Conservation (phyloP, 2,329 filamentous ascomycete species). For the Torrubiellomyces zombiae region DNA sequence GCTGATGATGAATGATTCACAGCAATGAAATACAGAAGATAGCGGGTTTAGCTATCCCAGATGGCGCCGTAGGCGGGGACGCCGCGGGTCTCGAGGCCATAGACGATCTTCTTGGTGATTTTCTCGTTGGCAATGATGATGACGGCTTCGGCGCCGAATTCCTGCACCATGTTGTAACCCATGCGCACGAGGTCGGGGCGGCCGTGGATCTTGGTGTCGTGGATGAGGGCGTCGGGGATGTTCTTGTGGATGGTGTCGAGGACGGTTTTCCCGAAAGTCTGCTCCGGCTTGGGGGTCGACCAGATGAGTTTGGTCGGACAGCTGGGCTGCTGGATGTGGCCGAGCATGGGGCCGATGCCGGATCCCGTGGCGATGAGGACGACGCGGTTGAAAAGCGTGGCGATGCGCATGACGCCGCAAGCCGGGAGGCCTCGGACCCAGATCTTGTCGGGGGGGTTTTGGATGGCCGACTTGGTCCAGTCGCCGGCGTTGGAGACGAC, state of each 20-base stretch:
- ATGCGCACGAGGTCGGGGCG: constrained; percentile 38
- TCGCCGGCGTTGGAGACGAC: constrained; percentile 60
- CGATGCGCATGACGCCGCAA: constrained; percentile 50
- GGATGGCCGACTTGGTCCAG: constrained; percentile 52
- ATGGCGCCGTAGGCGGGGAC: constrained; percentile 57
- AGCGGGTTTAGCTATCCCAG: constrained; percentile 37
- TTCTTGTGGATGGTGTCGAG: constrained; percentile 36
- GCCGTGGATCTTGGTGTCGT: constrained; percentile 45
- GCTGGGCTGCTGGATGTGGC: constrained; percentile 33
- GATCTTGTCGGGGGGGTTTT: constrained; percentile 39
- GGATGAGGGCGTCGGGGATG: constrained; percentile 46
- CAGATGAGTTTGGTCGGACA: constrained; percentile 47
- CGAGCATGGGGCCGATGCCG: constrained; percentile 54
- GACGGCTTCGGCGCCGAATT: constrained; percentile 48
- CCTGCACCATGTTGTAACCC: constrained; percentile 35
- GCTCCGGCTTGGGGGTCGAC: constrained; percentile 44
- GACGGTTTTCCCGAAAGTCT: constrained; percentile 44
- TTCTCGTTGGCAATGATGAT: constrained; percentile 56
- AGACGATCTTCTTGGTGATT: constrained; percentile 52
- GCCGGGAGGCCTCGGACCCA: constrained; percentile 54
- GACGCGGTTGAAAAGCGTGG: constrained; percentile 46
- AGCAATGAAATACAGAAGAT: no score
- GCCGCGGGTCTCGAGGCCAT: constrained; percentile 48
- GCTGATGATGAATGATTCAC: neutral
- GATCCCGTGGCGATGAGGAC: constrained; percentile 57